Base-by-base conservation (phyloP, 306 rosid genomes). In the Arachis hypogaea region DNA sequence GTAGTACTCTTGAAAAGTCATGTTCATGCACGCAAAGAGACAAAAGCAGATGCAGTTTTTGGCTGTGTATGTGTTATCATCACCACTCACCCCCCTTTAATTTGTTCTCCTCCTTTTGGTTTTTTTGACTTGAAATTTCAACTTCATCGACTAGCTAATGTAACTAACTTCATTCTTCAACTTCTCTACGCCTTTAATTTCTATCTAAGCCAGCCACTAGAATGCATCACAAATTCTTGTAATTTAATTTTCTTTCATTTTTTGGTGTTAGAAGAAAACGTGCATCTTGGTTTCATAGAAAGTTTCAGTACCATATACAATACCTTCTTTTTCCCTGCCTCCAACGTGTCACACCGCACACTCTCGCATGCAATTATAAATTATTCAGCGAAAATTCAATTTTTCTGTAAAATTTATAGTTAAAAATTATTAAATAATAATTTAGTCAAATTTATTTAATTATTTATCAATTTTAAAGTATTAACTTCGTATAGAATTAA, bases 101-200 rank as follows among this genome's bases (percentile, higher is more conserved):
- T 33, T 33, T 33, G 38, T 33, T 33, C 38, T 33, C 4, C 38
- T 33, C 4, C 38, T 33, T 33, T 33, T 33, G 38, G 38, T 33
- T 33, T 33, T 33, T 72, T 72, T 66, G 82, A 61, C 68, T 54
- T 55, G 59, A 51, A 50, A 68, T 28, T 45, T 12, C 54, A 61
- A 66, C 3, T 65, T 68, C 41, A 33, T 73, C 42, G 65, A 18
- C 66, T 11, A 2, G 3, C 0, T 50, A 50, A 11, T 2, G 10
- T 18, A 63, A 68, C 69, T 60, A 52, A 67, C 72, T 79, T 10
- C 36, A 38, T 22, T 22, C 28, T 22, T 22, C 28, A 11, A 56
- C 43, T 72, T 85, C 76, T 73, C 71, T 63, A 85, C 89, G 85
- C 2, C 66, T 72, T 72, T 66, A 45, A 7, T 29, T 42, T 33